Percentiles rank a stretch among this genome's conserved stretches.
phyloP scores from a whole-genome alignment of 2,329 filamentous ascomycete genomes.

The Alternaria sp. region DNA sequence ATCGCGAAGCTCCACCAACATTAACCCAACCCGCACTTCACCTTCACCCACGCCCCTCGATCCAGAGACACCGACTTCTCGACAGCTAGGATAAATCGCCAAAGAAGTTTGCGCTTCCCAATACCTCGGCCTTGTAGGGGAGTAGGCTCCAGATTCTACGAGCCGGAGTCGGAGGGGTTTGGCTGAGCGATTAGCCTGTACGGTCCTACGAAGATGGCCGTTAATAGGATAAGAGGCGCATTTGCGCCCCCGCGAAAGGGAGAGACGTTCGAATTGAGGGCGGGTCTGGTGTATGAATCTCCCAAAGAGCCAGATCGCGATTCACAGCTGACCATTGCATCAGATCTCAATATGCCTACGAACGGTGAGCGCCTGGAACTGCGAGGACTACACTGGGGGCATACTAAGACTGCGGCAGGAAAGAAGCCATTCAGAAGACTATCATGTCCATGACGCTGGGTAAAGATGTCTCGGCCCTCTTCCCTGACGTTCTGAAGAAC shows the following conservation, averaged over 20 bases:
- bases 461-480: constrained; percentile 96
- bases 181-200: constrained; percentile 38
- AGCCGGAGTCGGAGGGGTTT: constrained; percentile 44
- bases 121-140: background rate
- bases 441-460: constrained; percentile 99
- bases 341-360: constrained; percentile 97
- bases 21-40: constrained; percentile 18
- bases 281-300: constrained; percentile 73
- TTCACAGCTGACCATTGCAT: constrained; percentile 44
- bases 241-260: constrained; percentile 94
- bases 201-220: constrained; percentile 71
- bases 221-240: constrained; percentile 93
- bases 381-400: background rate
- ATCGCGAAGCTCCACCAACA: constrained; percentile 31
- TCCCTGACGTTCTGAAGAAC: constrained; percentile 98
- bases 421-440: constrained; percentile 98
- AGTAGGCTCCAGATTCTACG: constrained; percentile 1
- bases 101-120: constrained; percentile 4
- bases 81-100: background rate
- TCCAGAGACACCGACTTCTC: background rate
- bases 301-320: constrained; percentile 11
- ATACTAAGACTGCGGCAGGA: constrained; percentile 61
- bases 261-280: constrained; percentile 96
- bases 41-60: constrained; percentile 11
- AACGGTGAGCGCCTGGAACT: constrained; percentile 63